These are phyloP conservation scores for Microthlaspi erraticum DNA, from an alignment of 345 rosid genomes.

Conservation along the genomic window DNA sequence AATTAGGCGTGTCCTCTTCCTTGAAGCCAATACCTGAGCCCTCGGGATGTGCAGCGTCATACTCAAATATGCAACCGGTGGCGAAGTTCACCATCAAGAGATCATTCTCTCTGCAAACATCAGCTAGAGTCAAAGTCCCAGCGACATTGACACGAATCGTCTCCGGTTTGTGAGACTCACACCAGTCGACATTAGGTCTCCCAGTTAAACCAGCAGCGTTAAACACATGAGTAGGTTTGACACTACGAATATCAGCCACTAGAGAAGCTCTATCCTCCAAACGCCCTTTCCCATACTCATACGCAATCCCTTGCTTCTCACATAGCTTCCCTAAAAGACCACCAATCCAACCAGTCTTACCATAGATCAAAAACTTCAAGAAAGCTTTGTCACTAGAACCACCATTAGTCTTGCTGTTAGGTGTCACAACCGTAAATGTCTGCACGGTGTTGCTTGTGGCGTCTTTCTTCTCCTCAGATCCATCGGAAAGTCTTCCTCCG, in stretches of 20 bases:
- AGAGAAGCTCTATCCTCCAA: conserved; percentile 57
- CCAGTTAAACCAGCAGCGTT: conserved; percentile 69
- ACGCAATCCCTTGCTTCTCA: conserved; percentile 46
- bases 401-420: conserved; percentile 33
- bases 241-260: conserved; percentile 48
- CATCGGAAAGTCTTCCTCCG: conserved; percentile 55
- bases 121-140: conserved; percentile 61
- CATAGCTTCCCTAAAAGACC: conserved; percentile 60
- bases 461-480: conserved; percentile 47
- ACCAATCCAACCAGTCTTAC: conserved; percentile 69
- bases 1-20: conserved; percentile 64
- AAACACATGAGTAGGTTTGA: conserved; percentile 60
- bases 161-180: conserved; percentile 61
- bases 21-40: conserved; percentile 63
- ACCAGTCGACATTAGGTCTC: conserved; percentile 69
- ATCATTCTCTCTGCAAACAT: conserved; percentile 53
- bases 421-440: conserved; percentile 65
- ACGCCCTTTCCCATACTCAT: conserved; percentile 62
- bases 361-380: conserved; percentile 59
- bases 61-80: conserved; percentile 64
- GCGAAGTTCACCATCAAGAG: conserved; percentile 64
- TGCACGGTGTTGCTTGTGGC: conserved; percentile 51
- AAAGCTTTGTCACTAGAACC: conserved; percentile 35
- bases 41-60: conserved; percentile 53
- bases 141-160: conserved; percentile 56